A percentile compares a stretch with the other conserved stretches of the same genome.
Conservation (phyloP, 2,329 filamentous ascomycete genomes). For the Tolypocladium sp. region DNA sequence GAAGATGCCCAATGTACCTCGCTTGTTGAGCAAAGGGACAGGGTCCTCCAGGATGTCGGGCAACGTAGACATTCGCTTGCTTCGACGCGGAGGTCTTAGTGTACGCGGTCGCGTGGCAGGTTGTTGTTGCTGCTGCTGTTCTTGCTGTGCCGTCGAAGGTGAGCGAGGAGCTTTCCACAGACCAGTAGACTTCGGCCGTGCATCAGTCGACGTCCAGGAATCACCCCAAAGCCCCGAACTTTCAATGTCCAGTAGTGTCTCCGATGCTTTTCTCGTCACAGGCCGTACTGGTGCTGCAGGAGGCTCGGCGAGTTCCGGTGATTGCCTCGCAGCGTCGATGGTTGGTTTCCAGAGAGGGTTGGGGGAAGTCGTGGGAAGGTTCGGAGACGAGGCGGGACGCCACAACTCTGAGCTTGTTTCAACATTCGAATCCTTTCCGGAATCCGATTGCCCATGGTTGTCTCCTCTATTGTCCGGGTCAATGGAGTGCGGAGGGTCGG, state of each 20-base stretch:
- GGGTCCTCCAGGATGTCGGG: conserved; percentile 57
- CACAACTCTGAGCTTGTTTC: neutral
- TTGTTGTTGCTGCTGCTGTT: conserved; percentile 8
- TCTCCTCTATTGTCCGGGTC: neutral
- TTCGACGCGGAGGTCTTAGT: conserved; percentile 44
- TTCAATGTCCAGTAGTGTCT: neutral
- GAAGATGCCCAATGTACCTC: conserved; percentile 53
- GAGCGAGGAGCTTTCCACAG: neutral
- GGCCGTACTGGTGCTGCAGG: neutral
- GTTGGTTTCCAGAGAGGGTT: neutral
- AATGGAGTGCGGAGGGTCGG: neutral
- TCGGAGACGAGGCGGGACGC: neutral
- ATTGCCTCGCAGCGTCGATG: neutral
- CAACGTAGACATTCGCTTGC: conserved; percentile 47
- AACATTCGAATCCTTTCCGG: neutral
- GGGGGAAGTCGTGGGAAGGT: neutral
- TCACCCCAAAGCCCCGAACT: neutral
- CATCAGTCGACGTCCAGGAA: too few species aligned
- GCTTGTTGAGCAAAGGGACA: conserved; percentile 46
- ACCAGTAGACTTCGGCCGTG: neutral
- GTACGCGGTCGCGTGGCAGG: conserved; percentile 33
- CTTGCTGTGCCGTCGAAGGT: neutral
- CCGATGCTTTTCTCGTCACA: too few species aligned
- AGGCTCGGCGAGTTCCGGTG: neutral
- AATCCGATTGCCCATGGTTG: neutral